Evolutionary conservation across 2,329 filamentous ascomycete species (phyloP).

Genomic region (Fusarium fracticaudum): DNA sequence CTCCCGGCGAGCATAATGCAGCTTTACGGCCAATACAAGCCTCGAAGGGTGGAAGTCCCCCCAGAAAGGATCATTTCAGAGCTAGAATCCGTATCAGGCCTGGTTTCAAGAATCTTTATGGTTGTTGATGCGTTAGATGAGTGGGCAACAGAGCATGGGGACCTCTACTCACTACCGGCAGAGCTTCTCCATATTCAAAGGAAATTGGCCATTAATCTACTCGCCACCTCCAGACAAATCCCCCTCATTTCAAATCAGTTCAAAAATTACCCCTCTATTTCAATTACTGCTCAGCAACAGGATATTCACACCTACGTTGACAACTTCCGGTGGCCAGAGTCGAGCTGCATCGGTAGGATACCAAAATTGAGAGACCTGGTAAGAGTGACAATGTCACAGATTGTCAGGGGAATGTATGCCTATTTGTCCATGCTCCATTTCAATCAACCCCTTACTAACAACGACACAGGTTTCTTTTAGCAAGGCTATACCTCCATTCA

Average conservation of each 20-base stretch:
- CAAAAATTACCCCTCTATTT: accelerated
- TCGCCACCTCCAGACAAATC: accelerated
- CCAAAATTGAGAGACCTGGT: accelerated
- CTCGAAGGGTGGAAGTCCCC: accelerated
- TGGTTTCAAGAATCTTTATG: not conserved
- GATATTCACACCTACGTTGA: not conserved
- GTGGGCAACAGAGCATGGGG: accelerated
- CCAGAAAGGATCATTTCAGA: accelerated
- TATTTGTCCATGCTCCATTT: no score
- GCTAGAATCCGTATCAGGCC: accelerated
- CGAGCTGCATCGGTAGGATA: not conserved
- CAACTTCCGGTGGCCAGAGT: not conserved
- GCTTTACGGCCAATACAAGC: not conserved
- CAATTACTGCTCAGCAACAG: accelerated
- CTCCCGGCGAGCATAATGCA: accelerated
- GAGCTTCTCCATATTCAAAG: not conserved
- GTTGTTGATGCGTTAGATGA: not conserved
- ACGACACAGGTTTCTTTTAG: not conserved
- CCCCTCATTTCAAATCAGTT: not conserved
- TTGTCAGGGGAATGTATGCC: accelerated
- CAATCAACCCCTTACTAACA: no score
- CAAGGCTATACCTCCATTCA: not conserved
- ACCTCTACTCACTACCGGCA: not conserved
- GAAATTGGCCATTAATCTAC: not conserved
- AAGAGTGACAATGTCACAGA: accelerated